phyloP scores from a whole-genome alignment of 2,329 filamentous ascomycete genomes.

The Sclerotinia minor region DNA sequence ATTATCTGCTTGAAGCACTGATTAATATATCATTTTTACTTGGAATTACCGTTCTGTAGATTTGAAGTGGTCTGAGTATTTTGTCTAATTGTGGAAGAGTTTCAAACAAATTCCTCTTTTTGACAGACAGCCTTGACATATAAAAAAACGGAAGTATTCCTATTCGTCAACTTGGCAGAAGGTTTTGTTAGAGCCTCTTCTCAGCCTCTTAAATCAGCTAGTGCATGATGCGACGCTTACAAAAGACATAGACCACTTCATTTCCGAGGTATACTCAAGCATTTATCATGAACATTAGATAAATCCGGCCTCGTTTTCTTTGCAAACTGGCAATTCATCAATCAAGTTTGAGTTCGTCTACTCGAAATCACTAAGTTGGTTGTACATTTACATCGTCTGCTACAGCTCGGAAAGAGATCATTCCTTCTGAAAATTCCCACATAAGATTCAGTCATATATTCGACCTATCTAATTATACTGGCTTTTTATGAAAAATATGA shows the following conservation, averaged over 20 bases:
- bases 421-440: too few relatives aligned
- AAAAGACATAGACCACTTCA: too few relatives aligned
- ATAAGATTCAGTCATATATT: not conserved
- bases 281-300: not conserved
- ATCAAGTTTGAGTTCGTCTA: not conserved
- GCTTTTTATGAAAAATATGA: not conserved
- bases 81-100: not conserved
- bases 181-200: not conserved
- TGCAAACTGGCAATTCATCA: not conserved
- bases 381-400: not conserved
- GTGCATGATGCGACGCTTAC: not conserved
- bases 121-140: too few relatives aligned
- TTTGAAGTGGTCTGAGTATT: not conserved
- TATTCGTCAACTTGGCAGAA: not conserved
- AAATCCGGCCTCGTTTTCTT: not conserved
- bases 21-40: not conserved
- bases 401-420: not conserved
- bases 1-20: not conserved
- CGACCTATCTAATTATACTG: not conserved
- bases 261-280: not conserved
- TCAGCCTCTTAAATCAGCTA: not conserved
- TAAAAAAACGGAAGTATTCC: not conserved
- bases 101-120: not conserved
- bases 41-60: not conserved
- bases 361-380: not conserved